These are phyloP conservation scores for Phialophora chinensis DNA, from an alignment of 2,329 filamentous ascomycete genomes.

Conservation along the genomic window DNA sequence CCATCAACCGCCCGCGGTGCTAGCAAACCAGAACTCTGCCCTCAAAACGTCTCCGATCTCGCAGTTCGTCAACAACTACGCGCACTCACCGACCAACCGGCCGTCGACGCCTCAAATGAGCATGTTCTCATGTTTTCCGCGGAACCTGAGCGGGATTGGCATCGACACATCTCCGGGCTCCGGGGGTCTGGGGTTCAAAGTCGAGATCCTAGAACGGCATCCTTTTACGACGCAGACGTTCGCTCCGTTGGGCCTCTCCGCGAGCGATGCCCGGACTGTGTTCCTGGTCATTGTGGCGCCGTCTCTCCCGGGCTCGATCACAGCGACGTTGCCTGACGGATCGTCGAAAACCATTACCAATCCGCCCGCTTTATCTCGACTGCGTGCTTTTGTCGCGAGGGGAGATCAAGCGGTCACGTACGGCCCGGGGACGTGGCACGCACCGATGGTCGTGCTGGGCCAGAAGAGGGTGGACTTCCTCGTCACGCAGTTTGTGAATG, in stretches of 20 bases:
- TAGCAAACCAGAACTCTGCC: conserved; percentile 84
- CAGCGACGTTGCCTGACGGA: conserved; percentile 43
- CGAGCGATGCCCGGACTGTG: conserved; percentile 30
- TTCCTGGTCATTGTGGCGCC: conserved; percentile 93
- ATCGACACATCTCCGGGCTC: conserved; percentile 17
- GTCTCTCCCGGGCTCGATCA: conserved; percentile 55
- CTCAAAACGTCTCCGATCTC: conserved; percentile 85
- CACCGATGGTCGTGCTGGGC: conserved; percentile 90
- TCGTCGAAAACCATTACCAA: conserved; percentile 49
- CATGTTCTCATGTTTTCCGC: conserved; percentile 84
- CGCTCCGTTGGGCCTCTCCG: conserved; percentile 66
- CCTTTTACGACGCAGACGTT: conserved; percentile 96
- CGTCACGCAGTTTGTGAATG: conserved; percentile 87
- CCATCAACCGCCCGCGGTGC: conserved; percentile 59
- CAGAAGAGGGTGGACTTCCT: conserved; percentile 76
- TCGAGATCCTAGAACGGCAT: conserved; percentile 83
- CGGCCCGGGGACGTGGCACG: conserved; percentile 90
- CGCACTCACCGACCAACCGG: conserved; percentile 54
- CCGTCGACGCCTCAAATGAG: conserved; percentile 70
- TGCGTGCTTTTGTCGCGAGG: conserved; percentile 79
- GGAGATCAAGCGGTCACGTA: conserved; percentile 88
- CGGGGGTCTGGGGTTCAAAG: conserved; percentile 59
- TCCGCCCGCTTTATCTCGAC: conserved; percentile 71
- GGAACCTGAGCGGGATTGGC: conserved; percentile 52
- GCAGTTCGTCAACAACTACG: conserved; percentile 74